phyloP scores from a whole-genome alignment of 2,329 filamentous ascomycete species.

The Pyrenochaeta sp. region DNA sequence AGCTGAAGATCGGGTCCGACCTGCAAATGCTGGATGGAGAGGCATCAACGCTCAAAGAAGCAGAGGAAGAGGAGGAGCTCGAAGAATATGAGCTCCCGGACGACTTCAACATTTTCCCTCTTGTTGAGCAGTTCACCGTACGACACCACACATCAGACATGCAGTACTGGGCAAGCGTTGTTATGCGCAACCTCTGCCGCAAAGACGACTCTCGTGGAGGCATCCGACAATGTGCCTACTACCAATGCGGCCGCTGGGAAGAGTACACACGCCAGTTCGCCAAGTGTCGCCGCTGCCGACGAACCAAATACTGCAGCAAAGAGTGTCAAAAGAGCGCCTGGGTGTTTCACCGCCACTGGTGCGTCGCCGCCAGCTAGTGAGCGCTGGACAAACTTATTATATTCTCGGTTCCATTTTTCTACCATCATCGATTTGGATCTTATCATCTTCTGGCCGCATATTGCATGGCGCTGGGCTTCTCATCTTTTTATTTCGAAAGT shows the following conservation, averaged over 20 bases:
- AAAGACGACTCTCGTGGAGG: slow-evolving; percentile 96
- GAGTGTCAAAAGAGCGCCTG: slow-evolving; percentile 99
- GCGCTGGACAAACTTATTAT: slow-evolving; percentile 15
- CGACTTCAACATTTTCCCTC: slow-evolving; percentile 96
- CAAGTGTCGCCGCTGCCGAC: slow-evolving; percentile 93
- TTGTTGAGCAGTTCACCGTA: slow-evolving; percentile 98
- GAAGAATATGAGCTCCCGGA: slow-evolving; percentile 92
- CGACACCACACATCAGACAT: slow-evolving; percentile 95
- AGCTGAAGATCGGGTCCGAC: slow-evolving; percentile 87
- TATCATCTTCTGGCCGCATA: slow-evolving; percentile 50
- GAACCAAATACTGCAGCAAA: slow-evolving; percentile 99
- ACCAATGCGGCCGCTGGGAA: slow-evolving; percentile 98
- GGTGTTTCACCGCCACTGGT: slow-evolving; percentile 99
- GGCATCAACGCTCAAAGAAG: slow-evolving; percentile 44
- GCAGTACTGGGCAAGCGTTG: slow-evolving; percentile 99
- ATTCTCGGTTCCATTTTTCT: slow-evolving; percentile 29
- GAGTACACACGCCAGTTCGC: slow-evolving; percentile 96
- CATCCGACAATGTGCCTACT: slow-evolving; percentile 97
- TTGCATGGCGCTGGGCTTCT: slow-evolving; percentile 51
- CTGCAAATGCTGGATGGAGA: slow-evolving; percentile 81
- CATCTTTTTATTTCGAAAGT: slow-evolving; percentile 45
- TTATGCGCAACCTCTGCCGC: slow-evolving; percentile 97
- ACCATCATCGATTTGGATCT: slow-evolving; percentile 37
- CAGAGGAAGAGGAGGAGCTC: slow-evolving; percentile 70
- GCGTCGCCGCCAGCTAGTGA: slow-evolving; percentile 72